Base-by-base conservation (phyloP, 2,329 filamentous ascomycete genomes). In the Teratosphaeriaceae sp. region DNA sequence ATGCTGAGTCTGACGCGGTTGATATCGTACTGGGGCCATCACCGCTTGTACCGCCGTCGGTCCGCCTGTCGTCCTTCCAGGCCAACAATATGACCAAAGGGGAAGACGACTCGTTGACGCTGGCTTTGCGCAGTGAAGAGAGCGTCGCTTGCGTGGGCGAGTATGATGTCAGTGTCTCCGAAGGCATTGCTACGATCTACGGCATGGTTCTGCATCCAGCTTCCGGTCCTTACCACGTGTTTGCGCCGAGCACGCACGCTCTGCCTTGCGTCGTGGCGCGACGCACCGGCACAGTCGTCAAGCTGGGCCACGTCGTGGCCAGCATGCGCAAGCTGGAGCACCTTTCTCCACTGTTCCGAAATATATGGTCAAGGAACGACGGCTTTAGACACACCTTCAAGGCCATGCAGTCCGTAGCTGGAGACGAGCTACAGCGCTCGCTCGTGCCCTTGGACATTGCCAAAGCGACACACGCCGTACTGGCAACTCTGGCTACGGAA, bases 161-260 rank as follows among this genome's bases (percentile, higher is more conserved):
- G 54, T 92, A 80, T 60, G 78, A 80, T 13, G 59, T 90, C 22
- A 69, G 68, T 11, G 72, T 90, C 0, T 55, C 68, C 7, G 70
- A 70, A 40, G 86, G 86, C 2, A 71, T 79, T 33, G 67, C 84
- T 19, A 80, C 76, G 1, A 61, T 90, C 20, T 74, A 79, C 12
- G 84, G 85, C 13, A 79, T 84, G 5, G 75, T 72, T 5, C 59
- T 90, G 3, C 67, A 75, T 49, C 49, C 56, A 9, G 38, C 45
- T 9, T 47, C 52, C n/a, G 52, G 54, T 9, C n/a, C 38, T 6
- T 51, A 57, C 18, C 80, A 76, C 69, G 70, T 86, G 13, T 79
- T 78, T 59, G 82, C 84, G 13, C 78, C 84, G 1, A 74, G 76
- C 31, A 85, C 81, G 27, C 79, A 87, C 56, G 79, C 85, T 1